Base-by-base conservation (phyloP, 768 basidiomycete genomes). In the Myochromella boudieri region DNA sequence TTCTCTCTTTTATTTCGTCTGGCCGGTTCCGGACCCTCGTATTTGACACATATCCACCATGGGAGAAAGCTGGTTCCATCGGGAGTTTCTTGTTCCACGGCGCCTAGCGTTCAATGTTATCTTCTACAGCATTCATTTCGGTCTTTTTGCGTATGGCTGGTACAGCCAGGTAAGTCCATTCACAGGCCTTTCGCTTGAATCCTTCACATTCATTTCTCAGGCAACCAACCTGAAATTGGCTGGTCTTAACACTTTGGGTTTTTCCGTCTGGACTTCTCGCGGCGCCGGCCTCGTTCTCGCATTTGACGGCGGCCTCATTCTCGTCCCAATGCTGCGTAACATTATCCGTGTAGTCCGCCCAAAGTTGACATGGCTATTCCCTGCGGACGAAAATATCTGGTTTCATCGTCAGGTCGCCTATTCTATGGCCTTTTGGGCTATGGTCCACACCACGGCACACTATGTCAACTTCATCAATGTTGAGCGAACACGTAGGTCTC, bases 371-470 rank as follows among this genome's bases (percentile, higher is more conserved):
- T 87, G 87, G 81, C 68, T 89, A 46, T 84, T 95, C 74, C 93
- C 93, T 12, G 86, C 88, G 48, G 94, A 97, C 64, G 93, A 95
- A 72, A 91, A 91, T 56, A 87, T 95, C 60, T 95, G 93, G 94
- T 93, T 89, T 76, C 93, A 97, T 66, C 76, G 91, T 47, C 92
- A 95, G 61, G 89, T 95, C 34, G 94, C 94, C 14, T 97, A 97
- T 65, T 89, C 87, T 6, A 84, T 95, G 81, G 85, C 91, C 3
- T 94, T 95, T 71, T 95, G 87, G 86, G 70, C 88, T 7, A 85
- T 91, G 78, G 85, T 95, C 0, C 94, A 97, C 67, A 88, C 89
- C 4, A 95, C 93, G 4, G 87, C 91, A 7, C 94, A 95, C 68
- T 95, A 93, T 58, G 84, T 91, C 69, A 95, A 94, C 67, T 94